phyloP scores from a whole-genome alignment of 768 basidiomycete genomes.

The Phaeolepiota aurea region DNA sequence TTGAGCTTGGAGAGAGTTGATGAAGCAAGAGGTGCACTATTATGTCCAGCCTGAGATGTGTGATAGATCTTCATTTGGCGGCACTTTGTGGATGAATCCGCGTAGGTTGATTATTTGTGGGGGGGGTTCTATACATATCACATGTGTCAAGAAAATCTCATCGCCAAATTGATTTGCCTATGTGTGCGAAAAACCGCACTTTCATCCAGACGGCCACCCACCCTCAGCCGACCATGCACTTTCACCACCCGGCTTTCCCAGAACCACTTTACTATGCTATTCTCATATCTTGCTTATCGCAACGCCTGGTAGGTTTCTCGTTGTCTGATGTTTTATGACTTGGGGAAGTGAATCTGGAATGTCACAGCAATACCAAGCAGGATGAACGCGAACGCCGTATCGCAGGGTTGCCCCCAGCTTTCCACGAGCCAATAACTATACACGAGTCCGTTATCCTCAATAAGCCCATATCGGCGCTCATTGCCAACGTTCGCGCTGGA shows the following conservation, averaged over 20 bases:
- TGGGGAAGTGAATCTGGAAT: neutral
- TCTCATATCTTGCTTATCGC: constrained; percentile 27
- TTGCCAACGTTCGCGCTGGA: constrained; percentile 19
- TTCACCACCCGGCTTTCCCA: too few relatives aligned
- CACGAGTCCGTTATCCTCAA: constrained; percentile 20
- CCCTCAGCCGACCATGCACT: too few relatives aligned
- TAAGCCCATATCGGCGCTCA: constrained; percentile 19
- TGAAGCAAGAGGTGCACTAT: constrained; percentile 15
- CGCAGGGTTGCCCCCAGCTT: constrained; percentile 16
- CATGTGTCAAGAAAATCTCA: too few relatives aligned
- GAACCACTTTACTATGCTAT: too few relatives aligned
- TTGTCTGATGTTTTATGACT: neutral
- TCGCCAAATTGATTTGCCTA: too few relatives aligned
- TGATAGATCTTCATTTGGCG: too few relatives aligned
- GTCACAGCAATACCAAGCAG: constrained; percentile 23
- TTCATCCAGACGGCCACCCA: too few relatives aligned
- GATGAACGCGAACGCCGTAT: constrained; percentile 24
- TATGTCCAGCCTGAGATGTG: too few relatives aligned
- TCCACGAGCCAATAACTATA: constrained; percentile 17
- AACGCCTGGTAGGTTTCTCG: constrained; percentile 22
- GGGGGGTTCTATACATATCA: too few relatives aligned
- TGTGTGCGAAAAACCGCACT: too few relatives aligned
- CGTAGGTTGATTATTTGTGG: too few relatives aligned
- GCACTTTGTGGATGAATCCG: too few relatives aligned
- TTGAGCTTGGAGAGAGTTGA: constrained; percentile 44